phyloP scores from a whole-genome alignment of 1,284 basidiomycete species.

The Ceratobasidium sp. region DNA sequence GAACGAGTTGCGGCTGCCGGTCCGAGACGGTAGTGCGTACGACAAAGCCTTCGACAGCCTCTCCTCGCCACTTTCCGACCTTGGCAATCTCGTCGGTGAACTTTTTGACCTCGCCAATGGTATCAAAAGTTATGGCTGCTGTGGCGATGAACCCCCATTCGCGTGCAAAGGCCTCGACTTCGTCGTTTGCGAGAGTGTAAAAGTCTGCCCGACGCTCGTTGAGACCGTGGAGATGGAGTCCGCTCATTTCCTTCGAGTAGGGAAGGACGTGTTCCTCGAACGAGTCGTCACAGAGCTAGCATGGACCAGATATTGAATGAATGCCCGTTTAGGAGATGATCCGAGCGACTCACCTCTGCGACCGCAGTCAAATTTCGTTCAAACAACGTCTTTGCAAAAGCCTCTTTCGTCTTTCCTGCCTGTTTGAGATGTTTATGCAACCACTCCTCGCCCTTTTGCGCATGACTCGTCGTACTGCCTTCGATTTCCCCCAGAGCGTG shows the following conservation, averaged over 20 bases:
- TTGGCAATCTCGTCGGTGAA: constrained; percentile 76
- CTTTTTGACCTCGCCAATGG: constrained; percentile 70
- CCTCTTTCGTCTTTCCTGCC: constrained; percentile 70
- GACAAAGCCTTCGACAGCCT: constrained; percentile 95
- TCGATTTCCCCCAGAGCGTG: constrained; percentile 74
- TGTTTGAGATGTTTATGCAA: constrained; percentile 71
- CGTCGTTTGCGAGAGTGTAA: constrained; percentile 69
- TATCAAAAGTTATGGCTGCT: constrained; percentile 63
- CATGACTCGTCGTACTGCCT: constrained; percentile 62
- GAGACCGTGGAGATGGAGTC: constrained; percentile 92
- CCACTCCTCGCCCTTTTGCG: constrained; percentile 84
- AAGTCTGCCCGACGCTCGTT: constrained; percentile 79
- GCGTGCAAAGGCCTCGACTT: constrained; percentile 81
- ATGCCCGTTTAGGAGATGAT: not conserved
- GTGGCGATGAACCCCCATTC: constrained; percentile 95
- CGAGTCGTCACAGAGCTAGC: constrained; percentile 91
- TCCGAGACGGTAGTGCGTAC: constrained; percentile 75
- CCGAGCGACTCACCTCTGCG: constrained; percentile 69
- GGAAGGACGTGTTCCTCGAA: constrained; percentile 98
- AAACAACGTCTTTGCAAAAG: constrained; percentile 82
- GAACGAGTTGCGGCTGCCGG: constrained; percentile 42
- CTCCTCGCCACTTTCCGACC: constrained; percentile 80
- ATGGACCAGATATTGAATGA: not conserved
- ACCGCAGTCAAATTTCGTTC: constrained; percentile 87
- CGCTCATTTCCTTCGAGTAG: constrained; percentile 82